These are phyloP conservation scores for Ophiosphaerella narmari DNA, from an alignment of 2,329 filamentous ascomycete genomes.

Conservation along the genomic window DNA sequence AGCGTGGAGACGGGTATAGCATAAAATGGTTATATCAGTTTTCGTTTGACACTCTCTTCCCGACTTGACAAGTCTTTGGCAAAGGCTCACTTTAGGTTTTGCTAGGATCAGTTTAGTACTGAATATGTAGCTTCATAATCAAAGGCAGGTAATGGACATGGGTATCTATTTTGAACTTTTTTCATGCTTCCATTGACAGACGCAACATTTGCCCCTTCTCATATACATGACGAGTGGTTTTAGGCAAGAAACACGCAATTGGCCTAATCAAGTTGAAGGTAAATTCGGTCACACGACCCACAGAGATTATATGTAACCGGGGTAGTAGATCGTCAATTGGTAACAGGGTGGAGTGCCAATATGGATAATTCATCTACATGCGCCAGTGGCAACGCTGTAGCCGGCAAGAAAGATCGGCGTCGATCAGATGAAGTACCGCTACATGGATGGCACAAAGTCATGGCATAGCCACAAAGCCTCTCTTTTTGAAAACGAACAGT, in stretches of 20 bases:
- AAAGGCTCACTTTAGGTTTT: background rate
- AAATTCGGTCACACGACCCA: background rate
- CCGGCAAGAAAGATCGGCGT: background rate
- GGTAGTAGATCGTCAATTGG: conserved; percentile 1
- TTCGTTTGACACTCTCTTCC: background rate
- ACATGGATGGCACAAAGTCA: background rate
- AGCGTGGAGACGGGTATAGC: conserved; percentile 1
- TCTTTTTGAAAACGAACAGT: background rate
- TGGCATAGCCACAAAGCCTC: background rate
- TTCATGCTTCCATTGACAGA: too few species aligned
- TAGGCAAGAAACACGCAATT: too few species aligned
- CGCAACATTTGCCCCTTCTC: background rate
- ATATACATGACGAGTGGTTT: background rate
- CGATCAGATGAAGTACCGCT: background rate
- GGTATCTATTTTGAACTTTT: background rate
- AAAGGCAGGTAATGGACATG: background rate
- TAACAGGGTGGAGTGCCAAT: conserved; percentile 3
- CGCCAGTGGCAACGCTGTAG: conserved; percentile 1
- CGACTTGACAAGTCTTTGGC: background rate
- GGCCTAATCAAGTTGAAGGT: too few species aligned
- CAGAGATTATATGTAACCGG: background rate
- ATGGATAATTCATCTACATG: conserved; percentile 10
- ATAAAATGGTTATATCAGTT: background rate
- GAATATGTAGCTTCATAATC: too few species aligned
- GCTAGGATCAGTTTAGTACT: too few species aligned